phyloP scores from a whole-genome alignment of 2,329 filamentous ascomycete species.

The Calonectria montana region DNA sequence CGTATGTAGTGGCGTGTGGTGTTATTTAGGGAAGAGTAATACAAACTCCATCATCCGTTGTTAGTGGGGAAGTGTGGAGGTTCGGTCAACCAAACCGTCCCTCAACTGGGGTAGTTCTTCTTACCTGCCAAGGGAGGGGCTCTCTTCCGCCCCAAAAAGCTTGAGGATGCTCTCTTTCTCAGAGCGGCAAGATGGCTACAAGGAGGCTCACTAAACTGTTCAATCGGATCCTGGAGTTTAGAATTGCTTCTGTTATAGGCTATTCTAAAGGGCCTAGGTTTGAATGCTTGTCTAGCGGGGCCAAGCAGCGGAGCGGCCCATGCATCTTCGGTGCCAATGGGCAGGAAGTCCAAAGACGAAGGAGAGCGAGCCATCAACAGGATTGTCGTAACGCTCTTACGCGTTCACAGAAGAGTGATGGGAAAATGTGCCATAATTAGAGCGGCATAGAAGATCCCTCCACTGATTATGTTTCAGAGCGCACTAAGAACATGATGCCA shows the following conservation, averaged over 20 bases:
- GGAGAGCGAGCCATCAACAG: neutral
- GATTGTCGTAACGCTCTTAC: neutral
- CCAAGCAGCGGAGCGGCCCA: neutral
- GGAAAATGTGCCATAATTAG: neutral
- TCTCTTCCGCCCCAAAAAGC: neutral
- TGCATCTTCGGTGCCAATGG: neutral
- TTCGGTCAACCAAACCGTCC: neutral
- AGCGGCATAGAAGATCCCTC: neutral
- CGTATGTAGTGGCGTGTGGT: neutral
- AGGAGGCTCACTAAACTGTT: neutral
- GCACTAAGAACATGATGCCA: neutral
- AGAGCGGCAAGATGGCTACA: neutral
- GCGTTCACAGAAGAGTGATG: neutral
- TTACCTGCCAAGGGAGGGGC: neutral
- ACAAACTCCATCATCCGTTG: neutral
- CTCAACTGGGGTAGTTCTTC: neutral
- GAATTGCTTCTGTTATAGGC: neutral
- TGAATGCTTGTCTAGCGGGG: conserved; percentile 18
- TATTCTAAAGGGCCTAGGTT: neutral
- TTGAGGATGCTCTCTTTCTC: neutral
- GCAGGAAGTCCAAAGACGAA: neutral
- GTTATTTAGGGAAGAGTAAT: neutral
- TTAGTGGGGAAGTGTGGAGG: neutral
- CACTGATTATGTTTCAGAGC: neutral
- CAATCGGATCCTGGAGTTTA: neutral